A percentile compares a stretch with the other conserved stretches of the same genome.
Conservation (phyloP, 2,329 filamentous ascomycete genomes). For the Fusarium pseudocircinatum region DNA sequence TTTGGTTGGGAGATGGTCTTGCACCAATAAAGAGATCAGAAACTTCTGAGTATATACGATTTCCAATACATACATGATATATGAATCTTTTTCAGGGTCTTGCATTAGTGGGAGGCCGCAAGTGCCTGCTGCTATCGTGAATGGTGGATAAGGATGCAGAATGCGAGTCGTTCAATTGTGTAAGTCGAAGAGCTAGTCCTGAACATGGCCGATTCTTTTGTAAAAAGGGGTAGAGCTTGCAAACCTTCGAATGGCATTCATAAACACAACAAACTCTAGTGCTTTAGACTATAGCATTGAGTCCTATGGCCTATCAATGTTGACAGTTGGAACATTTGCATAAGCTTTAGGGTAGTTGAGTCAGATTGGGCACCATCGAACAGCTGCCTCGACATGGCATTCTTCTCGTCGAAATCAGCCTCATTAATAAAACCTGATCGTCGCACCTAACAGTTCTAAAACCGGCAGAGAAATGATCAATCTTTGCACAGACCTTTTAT, state of each 20-base stretch:
- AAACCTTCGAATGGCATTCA: background rate
- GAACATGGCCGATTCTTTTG: background rate
- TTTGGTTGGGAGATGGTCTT: background rate
- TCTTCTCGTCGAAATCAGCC: background rate
- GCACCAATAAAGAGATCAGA: fast-evolving
- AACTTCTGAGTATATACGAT: background rate
- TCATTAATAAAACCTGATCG: background rate
- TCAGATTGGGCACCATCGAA: background rate
- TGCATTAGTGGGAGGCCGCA: fast-evolving
- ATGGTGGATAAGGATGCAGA: no score
- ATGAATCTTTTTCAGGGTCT: background rate
- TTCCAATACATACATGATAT: background rate
- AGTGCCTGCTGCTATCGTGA: no score
- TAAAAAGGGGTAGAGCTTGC: no score
- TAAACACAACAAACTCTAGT: no score
- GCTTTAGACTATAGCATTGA: background rate
- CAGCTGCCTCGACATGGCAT: background rate
- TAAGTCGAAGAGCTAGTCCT: no score
- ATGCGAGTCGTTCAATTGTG: background rate
- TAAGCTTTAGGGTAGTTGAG: background rate
- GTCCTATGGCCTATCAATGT: background rate
- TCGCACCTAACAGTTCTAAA: background rate
- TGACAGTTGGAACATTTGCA: background rate
- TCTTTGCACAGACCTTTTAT: background rate
- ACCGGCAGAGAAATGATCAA: background rate